Conservation (phyloP, 2,329 filamentous ascomycete species). For the Gaeumannomyces sp. region DNA sequence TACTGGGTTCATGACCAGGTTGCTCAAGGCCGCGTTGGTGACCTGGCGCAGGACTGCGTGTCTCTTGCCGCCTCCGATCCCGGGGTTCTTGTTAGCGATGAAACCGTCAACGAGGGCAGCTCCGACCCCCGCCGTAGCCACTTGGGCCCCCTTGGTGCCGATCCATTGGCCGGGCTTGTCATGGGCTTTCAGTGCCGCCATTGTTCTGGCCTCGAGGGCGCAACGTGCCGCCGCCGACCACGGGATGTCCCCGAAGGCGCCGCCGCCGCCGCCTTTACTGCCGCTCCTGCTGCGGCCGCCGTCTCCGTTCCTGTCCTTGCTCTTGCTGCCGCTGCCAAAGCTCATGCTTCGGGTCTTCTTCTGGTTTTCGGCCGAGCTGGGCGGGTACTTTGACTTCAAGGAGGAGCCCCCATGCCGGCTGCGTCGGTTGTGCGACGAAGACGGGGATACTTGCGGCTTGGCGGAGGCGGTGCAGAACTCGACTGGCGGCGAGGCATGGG, state of each 20-base stretch:
- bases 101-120: constrained; percentile 23
- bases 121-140: constrained; percentile 22
- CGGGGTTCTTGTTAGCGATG: constrained; percentile 17
- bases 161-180: constrained; percentile 19
- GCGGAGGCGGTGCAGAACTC: constrained; percentile 4
- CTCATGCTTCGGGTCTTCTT: constrained; percentile 1
- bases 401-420: background rate
- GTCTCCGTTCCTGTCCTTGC: constrained; percentile 9
- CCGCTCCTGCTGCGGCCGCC: constrained; percentile 1
- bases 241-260: constrained; percentile 8
- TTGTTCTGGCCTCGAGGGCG: constrained; percentile 20
- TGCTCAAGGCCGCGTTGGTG: constrained; percentile 19
- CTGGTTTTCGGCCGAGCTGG: constrained; percentile 1
- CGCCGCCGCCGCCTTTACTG: background rate
- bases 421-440: background rate
- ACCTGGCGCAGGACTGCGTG: constrained; percentile 22
- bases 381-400: constrained; percentile 4
- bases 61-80: constrained; percentile 19
- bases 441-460: background rate
- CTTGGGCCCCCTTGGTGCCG: constrained; percentile 19
- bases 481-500: constrained; percentile 8
- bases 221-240: constrained; percentile 18
- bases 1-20: constrained; percentile 17
- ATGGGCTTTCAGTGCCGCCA: constrained; percentile 18
- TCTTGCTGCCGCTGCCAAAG: constrained; percentile 3